phyloP scores from a whole-genome alignment of 2,329 filamentous ascomycete genomes.

The Penicillium sp. region DNA sequence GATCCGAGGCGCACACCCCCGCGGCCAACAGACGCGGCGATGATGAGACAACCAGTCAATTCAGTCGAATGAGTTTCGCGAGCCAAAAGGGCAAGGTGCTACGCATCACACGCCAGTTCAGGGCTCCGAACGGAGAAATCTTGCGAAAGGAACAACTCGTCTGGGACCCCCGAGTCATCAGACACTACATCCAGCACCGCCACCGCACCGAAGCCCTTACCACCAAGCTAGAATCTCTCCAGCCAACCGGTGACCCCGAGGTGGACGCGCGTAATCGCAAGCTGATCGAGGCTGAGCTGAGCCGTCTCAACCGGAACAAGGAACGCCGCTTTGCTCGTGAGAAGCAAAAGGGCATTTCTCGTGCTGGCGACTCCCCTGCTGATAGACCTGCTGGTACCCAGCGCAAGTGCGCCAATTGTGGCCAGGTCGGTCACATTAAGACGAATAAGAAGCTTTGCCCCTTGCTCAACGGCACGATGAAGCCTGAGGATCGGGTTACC shows the following conservation, averaged over 20 bases:
- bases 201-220: constrained; percentile 66
- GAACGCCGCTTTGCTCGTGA: constrained; percentile 86
- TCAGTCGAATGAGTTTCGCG: constrained; percentile 65
- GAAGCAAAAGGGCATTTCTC: constrained; percentile 67
- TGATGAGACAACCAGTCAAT: constrained; percentile 77
- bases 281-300: constrained; percentile 68
- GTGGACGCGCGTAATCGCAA: constrained; percentile 59
- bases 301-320: constrained; percentile 83
- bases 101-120: constrained; percentile 67
- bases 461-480: constrained; percentile 77
- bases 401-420: constrained; percentile 96
- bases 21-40: constrained; percentile 47
- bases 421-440: constrained; percentile 95
- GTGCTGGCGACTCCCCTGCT: constrained; percentile 44
- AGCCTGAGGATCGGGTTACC: constrained; percentile 48
- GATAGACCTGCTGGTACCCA: constrained; percentile 59
- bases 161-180: constrained; percentile 79
- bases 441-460: constrained; percentile 98
- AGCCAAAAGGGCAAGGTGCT: constrained; percentile 66
- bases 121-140: constrained; percentile 61
- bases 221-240: constrained; percentile 62
- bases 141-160: constrained; percentile 58
- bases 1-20: constrained; percentile 62
- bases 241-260: constrained; percentile 63
- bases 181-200: constrained; percentile 77